Conservation (phyloP, 176 grass and related monocot species). For the Rhynchospora tenuis region DNA sequence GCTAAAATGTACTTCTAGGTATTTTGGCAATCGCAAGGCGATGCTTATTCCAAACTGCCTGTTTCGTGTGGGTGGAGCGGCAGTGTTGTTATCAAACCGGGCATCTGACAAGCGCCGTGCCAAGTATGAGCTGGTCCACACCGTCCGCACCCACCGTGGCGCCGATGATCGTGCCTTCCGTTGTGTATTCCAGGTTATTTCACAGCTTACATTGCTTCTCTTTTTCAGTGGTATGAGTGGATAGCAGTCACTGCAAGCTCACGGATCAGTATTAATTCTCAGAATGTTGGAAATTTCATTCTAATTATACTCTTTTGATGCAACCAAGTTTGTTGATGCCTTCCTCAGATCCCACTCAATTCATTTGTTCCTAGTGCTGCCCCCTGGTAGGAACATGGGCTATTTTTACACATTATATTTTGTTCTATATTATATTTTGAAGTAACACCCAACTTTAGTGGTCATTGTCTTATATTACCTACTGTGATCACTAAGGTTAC, state of each 20-base stretch:
- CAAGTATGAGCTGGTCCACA: conserved; percentile 42
- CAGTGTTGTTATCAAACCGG: conserved; percentile 35
- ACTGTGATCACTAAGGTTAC: neutral
- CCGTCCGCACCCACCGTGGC: conserved; percentile 39
- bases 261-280: neutral
- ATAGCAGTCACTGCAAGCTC: neutral
- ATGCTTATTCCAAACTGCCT: conserved; percentile 50
- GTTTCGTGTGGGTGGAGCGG: conserved; percentile 45
- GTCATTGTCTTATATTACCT: neutral
- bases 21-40: conserved; percentile 39
- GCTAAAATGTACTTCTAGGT: conserved; percentile 7
- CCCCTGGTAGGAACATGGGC: neutral
- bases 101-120: conserved; percentile 18
- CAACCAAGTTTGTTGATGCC: neutral
- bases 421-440: neutral
- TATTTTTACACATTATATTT: neutral
- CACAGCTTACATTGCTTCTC: neutral
- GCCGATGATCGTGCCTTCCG: conserved; percentile 35
- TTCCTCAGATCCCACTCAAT: neutral
- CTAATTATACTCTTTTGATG: neutral
- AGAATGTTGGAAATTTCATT: neutral
- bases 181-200: conserved; percentile 39
- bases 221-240: neutral
- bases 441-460: neutral
- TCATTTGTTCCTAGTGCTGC: neutral